These are phyloP conservation scores for Symbiodinium natans DNA, from an alignment of 73 alveolate species.

Conservation along the genomic window DNA sequence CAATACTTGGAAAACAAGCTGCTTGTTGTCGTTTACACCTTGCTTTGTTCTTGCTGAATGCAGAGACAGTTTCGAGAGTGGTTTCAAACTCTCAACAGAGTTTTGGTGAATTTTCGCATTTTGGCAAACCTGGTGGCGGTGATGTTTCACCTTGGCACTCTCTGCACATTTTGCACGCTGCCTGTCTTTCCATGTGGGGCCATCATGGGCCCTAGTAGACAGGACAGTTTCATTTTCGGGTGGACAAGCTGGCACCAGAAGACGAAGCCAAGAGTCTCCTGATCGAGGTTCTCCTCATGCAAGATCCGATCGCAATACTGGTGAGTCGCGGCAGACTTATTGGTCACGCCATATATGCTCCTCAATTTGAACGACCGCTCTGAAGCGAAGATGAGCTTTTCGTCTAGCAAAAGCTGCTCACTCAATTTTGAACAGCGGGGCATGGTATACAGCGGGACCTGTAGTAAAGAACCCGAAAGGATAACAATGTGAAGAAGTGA, in stretches of 20 bases:
- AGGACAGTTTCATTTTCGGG: neutral
- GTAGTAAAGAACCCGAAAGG: neutral
- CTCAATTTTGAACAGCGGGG: neutral
- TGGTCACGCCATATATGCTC: conserved; percentile 18
- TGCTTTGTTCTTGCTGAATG: neutral
- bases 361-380: neutral
- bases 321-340: neutral
- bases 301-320: conserved; percentile 1
- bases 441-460: neutral
- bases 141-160: too few species aligned
- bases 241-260: neutral
- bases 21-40: neutral
- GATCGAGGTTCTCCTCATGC: neutral
- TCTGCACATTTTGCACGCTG: too few species aligned
- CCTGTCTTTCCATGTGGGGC: neutral
- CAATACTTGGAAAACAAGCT: neutral
- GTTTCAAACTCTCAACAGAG: too few species aligned
- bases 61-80: too few species aligned
- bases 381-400: neutral
- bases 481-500: neutral
- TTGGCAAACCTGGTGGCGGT: too few species aligned
- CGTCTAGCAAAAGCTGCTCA: neutral
- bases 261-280: conserved; percentile 7
- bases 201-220: neutral
- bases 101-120: too few species aligned